These are phyloP conservation scores for Backusella australiensis DNA, from an alignment of 192 early-diverging fungal genomes.

Conservation along the genomic window DNA sequence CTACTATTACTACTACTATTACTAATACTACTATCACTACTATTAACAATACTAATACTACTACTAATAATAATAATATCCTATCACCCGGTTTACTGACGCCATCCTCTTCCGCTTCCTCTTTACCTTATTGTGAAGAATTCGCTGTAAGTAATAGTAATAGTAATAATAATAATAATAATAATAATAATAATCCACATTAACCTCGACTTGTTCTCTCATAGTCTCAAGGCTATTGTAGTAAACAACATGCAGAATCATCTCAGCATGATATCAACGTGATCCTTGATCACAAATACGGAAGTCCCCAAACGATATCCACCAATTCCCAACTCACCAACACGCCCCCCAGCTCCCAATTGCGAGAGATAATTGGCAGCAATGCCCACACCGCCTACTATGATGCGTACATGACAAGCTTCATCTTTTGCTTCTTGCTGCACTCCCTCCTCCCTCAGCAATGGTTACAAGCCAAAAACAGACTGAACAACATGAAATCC, in stretches of 20 bases:
- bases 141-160: background rate
- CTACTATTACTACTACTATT: background rate
- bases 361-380: conserved; percentile 19
- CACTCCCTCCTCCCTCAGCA: background rate
- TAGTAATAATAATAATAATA: background rate
- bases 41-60: background rate
- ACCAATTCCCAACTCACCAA: background rate
- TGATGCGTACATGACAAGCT: conserved; percentile 98
- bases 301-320: background rate
- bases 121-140: conserved; percentile 77
- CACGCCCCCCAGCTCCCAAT: background rate
- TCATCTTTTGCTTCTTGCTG: conserved; percentile 64
- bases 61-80: no score
- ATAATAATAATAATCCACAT: background rate
- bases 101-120: conserved; percentile 32
- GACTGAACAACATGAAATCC: background rate
- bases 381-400: conserved; percentile 83
- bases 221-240: conserved; percentile 13
- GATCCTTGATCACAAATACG: conserved; percentile 19
- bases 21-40: background rate
- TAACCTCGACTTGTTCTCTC: conserved; percentile 54
- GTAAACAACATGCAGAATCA: background rate
- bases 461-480: background rate
- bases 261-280: background rate
- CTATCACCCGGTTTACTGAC: background rate